Conservation (phyloP, 345 rosid species). For the Eucalyptus rudis region DNA sequence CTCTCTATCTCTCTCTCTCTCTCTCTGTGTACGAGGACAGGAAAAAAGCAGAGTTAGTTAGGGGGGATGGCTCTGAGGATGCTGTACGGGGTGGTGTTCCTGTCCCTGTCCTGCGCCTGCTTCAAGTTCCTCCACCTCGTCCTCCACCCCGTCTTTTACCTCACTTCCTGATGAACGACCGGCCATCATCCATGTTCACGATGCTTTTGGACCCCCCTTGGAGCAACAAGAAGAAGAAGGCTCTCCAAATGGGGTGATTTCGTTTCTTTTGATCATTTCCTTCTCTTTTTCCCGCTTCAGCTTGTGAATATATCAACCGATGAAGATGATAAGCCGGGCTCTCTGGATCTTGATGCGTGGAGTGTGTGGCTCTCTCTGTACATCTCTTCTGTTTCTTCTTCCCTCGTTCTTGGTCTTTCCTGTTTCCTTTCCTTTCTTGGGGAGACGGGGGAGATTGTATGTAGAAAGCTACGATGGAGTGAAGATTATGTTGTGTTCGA, state of each 20-base stretch:
- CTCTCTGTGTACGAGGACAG: background rate
- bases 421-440: background rate
- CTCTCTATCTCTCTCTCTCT: background rate
- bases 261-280: background rate
- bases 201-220: background rate
- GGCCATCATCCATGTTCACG: background rate
- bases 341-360: background rate
- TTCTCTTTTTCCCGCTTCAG: background rate
- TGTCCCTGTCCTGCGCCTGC: constrained; percentile 43
- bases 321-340: background rate
- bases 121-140: constrained; percentile 46
- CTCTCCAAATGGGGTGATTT: background rate
- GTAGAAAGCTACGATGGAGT: background rate
- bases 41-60: background rate
- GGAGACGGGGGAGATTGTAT: background rate
- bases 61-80: constrained; percentile 16
- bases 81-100: constrained; percentile 29
- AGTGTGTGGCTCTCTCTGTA: background rate
- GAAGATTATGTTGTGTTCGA: background rate
- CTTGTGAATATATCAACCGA: background rate
- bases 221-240: background rate
- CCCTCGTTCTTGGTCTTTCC: background rate
- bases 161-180: constrained; percentile 5
- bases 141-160: constrained; percentile 35
- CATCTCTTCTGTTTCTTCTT: background rate